Percentiles rank a stretch among this genome's conserved stretches.
Conservation (phyloP, 2,329 filamentous ascomycete species). For the Myriosclerotinia duriaeana region DNA sequence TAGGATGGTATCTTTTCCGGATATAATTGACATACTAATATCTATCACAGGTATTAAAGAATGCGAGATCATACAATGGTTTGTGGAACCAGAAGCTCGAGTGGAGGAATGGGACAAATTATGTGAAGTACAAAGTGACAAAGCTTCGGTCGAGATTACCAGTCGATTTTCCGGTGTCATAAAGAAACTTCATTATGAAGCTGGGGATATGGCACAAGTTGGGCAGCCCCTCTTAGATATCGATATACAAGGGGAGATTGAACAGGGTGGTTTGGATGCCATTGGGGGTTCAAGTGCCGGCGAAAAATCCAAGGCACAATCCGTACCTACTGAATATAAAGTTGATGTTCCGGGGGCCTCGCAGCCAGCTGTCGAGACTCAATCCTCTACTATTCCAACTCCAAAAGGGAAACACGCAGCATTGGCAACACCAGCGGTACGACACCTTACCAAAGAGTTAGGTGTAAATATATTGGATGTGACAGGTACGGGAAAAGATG, state of each 20-base stretch:
- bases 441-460: conserved; percentile 79
- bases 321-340: background rate
- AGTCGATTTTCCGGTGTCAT: conserved; percentile 93
- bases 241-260: conserved; percentile 79
- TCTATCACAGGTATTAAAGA: conserved; percentile 80
- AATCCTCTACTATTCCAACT: background rate
- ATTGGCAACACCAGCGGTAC: conserved; percentile 87
- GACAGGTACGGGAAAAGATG: conserved; percentile 83
- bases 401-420: conserved; percentile 62
- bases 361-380: conserved; percentile 10
- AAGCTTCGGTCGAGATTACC: conserved; percentile 87
- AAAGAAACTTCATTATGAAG: conserved; percentile 93
- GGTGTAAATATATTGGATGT: conserved; percentile 77
- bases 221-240: conserved; percentile 95
- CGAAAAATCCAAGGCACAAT: conserved; percentile 29
- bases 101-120: conserved; percentile 98
- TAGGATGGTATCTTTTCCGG: conserved; percentile 30
- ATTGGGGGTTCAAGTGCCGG: conserved; percentile 40
- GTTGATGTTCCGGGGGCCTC: conserved; percentile 14
- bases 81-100: conserved; percentile 89
- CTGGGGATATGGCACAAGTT: conserved; percentile 93
- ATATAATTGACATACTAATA: conserved; percentile 20
- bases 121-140: conserved; percentile 98
- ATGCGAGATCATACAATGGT: conserved; percentile 99
- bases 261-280: conserved; percentile 55